A percentile compares a stretch with the other conserved stretches of the same genome.
These are phyloP conservation scores for Xylogone sp. DNA, from an alignment of 2,329 filamentous ascomycete species.

Conservation along the genomic window DNA sequence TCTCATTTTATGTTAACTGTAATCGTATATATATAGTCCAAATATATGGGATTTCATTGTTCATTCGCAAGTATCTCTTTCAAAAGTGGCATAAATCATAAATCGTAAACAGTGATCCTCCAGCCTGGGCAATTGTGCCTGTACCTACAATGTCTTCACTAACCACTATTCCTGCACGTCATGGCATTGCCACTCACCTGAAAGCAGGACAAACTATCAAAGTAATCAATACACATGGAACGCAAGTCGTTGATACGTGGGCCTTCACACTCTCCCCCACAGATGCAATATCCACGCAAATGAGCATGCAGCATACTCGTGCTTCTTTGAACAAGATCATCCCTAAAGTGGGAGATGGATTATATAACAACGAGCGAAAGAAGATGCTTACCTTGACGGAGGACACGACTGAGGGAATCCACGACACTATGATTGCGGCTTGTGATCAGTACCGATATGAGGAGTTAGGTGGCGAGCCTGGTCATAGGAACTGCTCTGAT, in stretches of 20 bases:
- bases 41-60: too few species aligned
- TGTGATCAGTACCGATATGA: constrained; percentile 17
- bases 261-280: constrained; percentile 15
- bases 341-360: constrained; percentile 14
- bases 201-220: constrained; percentile 16
- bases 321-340: constrained; percentile 14
- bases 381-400: constrained; percentile 15
- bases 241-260: constrained; percentile 21
- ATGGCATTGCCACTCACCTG: constrained; percentile 13
- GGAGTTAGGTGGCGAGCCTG: constrained; percentile 14
- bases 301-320: constrained; percentile 19
- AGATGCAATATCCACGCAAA: constrained; percentile 11
- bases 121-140: too few species aligned
- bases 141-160: constrained; percentile 3
- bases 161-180: constrained; percentile 14
- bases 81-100: too few species aligned
- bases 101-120: too few species aligned
- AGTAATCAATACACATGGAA: constrained; percentile 17
- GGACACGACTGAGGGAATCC: constrained; percentile 16
- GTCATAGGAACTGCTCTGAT: constrained; percentile 20
- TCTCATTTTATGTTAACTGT: not conserved
- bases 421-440: constrained; percentile 20
- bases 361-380: constrained; percentile 16
- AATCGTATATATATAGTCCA: not conserved
- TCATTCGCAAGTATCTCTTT: too few species aligned